Conservation (phyloP, 2,329 filamentous ascomycete species). For the Dothistroma septosporum region DNA sequence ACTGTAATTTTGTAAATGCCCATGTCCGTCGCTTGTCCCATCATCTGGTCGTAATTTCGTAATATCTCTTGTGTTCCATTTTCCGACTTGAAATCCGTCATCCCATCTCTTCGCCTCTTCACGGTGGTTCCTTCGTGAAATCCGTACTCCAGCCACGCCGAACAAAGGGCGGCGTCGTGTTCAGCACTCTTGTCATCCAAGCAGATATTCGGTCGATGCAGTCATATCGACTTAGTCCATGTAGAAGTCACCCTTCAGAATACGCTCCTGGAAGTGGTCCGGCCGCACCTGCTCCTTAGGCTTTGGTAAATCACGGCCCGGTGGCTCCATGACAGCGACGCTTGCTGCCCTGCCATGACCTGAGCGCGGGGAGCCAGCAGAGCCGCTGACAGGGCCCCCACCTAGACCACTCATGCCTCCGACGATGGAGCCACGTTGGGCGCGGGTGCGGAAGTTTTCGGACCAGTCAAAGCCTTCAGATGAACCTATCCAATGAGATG, state of each 20-base stretch:
- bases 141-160: neutral
- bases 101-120: neutral
- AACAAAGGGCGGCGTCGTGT: neutral
- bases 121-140: neutral
- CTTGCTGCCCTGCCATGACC: constrained; percentile 66
- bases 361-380: constrained; percentile 9
- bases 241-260: constrained; percentile 95
- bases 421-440: constrained; percentile 67
- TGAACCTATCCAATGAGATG: constrained; percentile 54
- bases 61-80: neutral
- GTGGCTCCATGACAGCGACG: constrained; percentile 58
- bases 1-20: neutral
- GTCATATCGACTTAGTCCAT: constrained; percentile 63
- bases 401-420: constrained; percentile 45
- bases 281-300: constrained; percentile 60
- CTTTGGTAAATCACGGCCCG: constrained; percentile 45
- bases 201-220: neutral
- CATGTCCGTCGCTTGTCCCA: neutral
- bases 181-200: neutral
- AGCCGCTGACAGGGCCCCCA: constrained; percentile 30
- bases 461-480: constrained; percentile 97
- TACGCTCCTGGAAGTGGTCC: constrained; percentile 93
- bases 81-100: neutral
- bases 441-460: constrained; percentile 87
- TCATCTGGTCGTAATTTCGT: constrained; percentile 2